A percentile compares a stretch with the other conserved stretches of the same genome.
Evolutionary conservation across 495 filamentous ascomycete species (phyloP).

Genomic region (Xylaria intraflava): DNA sequence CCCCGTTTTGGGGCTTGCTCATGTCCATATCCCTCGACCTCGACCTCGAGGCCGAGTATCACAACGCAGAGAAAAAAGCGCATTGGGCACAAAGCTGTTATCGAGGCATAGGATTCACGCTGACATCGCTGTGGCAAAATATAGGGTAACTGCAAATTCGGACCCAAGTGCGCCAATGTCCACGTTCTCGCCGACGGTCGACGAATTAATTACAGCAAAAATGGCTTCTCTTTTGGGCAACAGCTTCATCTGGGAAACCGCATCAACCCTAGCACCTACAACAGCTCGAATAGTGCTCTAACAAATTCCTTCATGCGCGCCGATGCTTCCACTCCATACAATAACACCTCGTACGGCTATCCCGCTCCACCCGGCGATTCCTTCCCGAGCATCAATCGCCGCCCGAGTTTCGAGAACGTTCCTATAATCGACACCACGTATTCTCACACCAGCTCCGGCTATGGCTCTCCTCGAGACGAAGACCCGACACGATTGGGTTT

Average conservation of each 20-base stretch:
- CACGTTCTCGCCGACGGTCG: constrained; percentile 92
- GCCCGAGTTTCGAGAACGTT: constrained; percentile 48
- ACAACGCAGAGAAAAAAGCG: neutral
- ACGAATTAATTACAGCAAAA: constrained; percentile 68
- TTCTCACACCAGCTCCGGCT: constrained; percentile 67
- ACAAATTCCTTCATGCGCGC: constrained; percentile 77
- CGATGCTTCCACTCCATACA: constrained; percentile 46
- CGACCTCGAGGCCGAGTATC: neutral
- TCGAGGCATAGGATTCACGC: constrained; percentile 14
- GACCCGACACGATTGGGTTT: constrained; percentile 49
- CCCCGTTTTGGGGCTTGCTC: neutral
- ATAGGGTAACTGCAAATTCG: constrained; percentile 98
- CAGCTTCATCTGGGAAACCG: constrained; percentile 61
- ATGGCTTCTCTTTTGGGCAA: constrained; percentile 45
- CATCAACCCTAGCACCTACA: constrained; percentile 56
- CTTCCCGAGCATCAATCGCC: constrained; percentile 39
- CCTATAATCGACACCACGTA: constrained; percentile 77
- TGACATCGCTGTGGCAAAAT: constrained; percentile 28
- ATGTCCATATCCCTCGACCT: neutral
- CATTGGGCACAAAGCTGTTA: neutral
- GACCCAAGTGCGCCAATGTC: constrained; percentile 90
- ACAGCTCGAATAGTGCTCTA: constrained; percentile 61
- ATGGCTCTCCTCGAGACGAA: constrained; percentile 84
- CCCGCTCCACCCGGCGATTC: constrained; percentile 29
- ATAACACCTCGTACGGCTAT: constrained; percentile 29